Conservation (phyloP, 1,139 yeast species). For the Yamadazyma sp. region DNA sequence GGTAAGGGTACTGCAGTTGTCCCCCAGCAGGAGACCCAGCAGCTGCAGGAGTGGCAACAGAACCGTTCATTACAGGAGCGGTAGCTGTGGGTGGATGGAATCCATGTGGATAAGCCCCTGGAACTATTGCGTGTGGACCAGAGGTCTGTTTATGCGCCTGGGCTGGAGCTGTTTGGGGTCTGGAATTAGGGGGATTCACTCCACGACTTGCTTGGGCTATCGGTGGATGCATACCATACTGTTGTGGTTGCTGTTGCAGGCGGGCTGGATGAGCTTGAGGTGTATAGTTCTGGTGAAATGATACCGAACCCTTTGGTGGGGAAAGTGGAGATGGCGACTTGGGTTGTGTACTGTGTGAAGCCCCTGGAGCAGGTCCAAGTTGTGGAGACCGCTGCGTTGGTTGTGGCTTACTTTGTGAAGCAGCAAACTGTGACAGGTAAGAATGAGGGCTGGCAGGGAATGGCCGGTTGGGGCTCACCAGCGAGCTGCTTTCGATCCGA, state of each 20-base stretch:
- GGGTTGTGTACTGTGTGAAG: background rate
- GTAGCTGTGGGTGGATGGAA: background rate
- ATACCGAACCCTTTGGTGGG: background rate
- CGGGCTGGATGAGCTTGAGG: too few relatives aligned
- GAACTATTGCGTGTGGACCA: background rate
- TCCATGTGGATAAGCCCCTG: background rate
- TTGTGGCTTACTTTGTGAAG: constrained; percentile 8
- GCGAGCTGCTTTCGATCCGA: constrained; percentile 4
- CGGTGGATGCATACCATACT: background rate
- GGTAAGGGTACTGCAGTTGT: constrained; percentile 4
- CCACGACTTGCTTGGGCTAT: background rate
- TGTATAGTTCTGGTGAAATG: too few relatives aligned
- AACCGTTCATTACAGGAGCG: too few relatives aligned
- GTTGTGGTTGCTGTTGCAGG: background rate
- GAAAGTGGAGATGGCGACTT: background rate
- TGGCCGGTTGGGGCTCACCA: constrained; percentile 6
- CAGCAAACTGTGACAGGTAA: background rate
- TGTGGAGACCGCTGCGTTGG: constrained; percentile 11
- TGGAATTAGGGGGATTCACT: background rate
- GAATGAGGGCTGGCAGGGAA: constrained; percentile 10
- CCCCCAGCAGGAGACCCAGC: constrained; percentile 1
- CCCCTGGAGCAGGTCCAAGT: constrained; percentile 3
- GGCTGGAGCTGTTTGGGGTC: background rate
- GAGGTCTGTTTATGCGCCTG: background rate
- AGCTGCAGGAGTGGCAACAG: background rate